Conservation (phyloP, 169 alveolate genomes). For the Eimeria sp. region DNA sequence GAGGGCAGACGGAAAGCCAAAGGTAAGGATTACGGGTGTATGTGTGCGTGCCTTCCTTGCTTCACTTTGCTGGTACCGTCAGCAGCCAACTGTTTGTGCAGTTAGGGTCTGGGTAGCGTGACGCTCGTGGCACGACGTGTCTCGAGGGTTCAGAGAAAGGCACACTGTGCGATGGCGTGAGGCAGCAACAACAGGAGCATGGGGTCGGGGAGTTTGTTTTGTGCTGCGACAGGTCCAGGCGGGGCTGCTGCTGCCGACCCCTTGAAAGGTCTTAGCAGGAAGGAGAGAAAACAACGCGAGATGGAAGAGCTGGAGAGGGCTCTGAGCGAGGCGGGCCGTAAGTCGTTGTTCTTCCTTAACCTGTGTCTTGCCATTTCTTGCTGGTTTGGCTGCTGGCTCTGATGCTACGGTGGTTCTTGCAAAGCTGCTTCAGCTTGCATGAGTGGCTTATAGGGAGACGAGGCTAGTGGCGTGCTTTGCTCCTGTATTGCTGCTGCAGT, state of each 20-base stretch:
- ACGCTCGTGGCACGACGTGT: neutral
- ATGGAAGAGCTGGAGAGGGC: conserved; percentile 72
- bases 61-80: neutral
- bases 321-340: conserved; percentile 67
- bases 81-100: neutral
- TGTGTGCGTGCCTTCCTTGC: neutral
- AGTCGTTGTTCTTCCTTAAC: neutral
- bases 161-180: neutral
- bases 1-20: conserved; percentile 53
- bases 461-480: neutral
- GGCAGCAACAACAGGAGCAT: conserved; percentile 21
- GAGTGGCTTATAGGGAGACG: neutral
- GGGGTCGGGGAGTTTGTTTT: neutral
- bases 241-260: conserved; percentile 60
- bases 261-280: conserved; percentile 52
- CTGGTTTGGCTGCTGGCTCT: neutral
- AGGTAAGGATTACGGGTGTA: neutral
- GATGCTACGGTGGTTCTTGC: neutral
- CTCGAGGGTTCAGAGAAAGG: neutral
- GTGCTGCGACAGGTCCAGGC: conserved; percentile 21
- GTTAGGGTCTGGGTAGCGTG: neutral
- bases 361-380: neutral
- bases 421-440: neutral
- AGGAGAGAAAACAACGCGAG: conserved; percentile 54
- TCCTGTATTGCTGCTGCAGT: conserved; percentile 47